Base-by-base conservation (phyloP, 2,329 filamentous ascomycete genomes). In the Fusarium nygamai region DNA sequence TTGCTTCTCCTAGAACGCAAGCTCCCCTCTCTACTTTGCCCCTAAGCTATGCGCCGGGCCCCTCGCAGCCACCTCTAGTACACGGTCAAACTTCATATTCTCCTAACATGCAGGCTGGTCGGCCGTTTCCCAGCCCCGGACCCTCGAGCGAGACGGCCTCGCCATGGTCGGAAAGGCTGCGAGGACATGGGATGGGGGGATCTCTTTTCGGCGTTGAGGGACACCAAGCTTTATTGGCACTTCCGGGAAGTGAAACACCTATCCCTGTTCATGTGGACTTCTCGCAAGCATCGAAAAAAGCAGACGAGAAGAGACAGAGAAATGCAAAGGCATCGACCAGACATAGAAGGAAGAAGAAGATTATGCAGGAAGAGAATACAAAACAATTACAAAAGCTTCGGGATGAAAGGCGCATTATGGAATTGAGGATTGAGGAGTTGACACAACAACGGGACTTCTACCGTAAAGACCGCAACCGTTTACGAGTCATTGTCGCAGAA, bases 311-410 rank as follows among this genome's bases (percentile, higher is more conserved):
- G 83, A 88, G 94, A 64, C 92, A 92, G 81, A 89, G 94, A 58
- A 97, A 97, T 79, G 94, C 94, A 46, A 93, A 93, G 54, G 94
- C 94, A 8, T 97, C 94, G 63, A 94, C 94, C 51, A 89, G 94
- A 65, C 96, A 97, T 74, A 89, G 94, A 62, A 90, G 92, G 78
- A 89, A 94, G 68, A 91, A 94, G 79, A 97, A 96, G 83, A 93
- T 94, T 78, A 92, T 92, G 81, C 93, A 96, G 80, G 90, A 89
- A 76, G 92, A 94, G 80, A 92, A 92, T 66, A 89, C 90, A 20
- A 87, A 88, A 61, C 91, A 89, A 57, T 91, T 96, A 72, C 87
- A 92, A 58, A 89, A 91, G 74, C 85, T 96, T 61, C 91, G 94
- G 79, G 86, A 88, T 59, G 88, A 92, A 72, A 87, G 92, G 61